Base-by-base conservation (phyloP, 2,329 filamentous ascomycete species). In the Dactylella cylindrospora region DNA sequence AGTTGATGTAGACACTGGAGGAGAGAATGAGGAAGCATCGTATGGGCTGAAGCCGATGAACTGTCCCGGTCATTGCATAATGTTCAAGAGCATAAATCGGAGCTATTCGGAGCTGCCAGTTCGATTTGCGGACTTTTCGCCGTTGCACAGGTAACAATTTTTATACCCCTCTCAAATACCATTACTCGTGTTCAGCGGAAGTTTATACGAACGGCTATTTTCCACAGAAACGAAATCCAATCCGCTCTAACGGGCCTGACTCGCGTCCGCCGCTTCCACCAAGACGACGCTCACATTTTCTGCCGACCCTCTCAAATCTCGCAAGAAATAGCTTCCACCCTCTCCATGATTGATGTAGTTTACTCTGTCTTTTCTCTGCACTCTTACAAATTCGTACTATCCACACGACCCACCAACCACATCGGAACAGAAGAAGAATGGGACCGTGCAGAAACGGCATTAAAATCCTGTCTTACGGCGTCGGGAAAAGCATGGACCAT, bases 21-120 rank as follows among this genome's bases (percentile, higher is more conserved):
- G 66, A 7, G 65, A 69, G 33, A 68, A 57, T 39, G 80, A 84
- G 62, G 82, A 86, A 64, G 83, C 84, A 66, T 85, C 87, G 65
- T 94, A 88, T 73, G 88, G 87, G 13, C 75, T 95, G 67, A 95
- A 95, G 73, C 89, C 89, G 10, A 95, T 95, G 89, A 95, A 95
- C 71, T 95, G 89, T 71, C 89, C 89, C 0, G 89, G 88, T 2
- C 89, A 95, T 73, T 94, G 88, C 71, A 76, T 95, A 65, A 80
- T 95, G 64, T 95, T 94, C 71, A 84, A 81, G 61, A 84, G 84
- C 39, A 80, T 84, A 66, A 79, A 79, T 54, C 82, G 84, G 62
- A 89, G 84, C 67, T 91, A 91, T 73, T 81, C 85, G 66, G 86
- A 95, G 66, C 76, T 95, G 13, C 89, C 90, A 1, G 80, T 94